These are phyloP conservation scores for Mycena kentingensis DNA, from an alignment of 768 basidiomycete genomes.

Conservation along the genomic window DNA sequence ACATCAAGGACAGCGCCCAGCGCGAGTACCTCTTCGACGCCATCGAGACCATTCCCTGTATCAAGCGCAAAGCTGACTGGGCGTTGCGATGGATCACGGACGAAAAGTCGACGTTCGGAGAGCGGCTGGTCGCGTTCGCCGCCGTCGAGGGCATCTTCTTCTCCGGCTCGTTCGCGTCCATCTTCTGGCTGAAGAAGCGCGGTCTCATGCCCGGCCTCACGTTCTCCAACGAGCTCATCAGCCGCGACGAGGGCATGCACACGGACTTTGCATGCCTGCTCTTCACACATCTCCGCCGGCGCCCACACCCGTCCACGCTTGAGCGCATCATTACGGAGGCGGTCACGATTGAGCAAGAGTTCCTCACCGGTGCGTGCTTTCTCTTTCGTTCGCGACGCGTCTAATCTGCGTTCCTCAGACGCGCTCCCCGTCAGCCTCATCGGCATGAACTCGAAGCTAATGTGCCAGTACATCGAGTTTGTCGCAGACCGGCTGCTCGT, in stretches of 20 bases:
- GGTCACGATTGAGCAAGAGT: conserved; percentile 68
- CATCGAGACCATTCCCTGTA: too few species aligned
- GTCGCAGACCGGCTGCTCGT: conserved; percentile 73
- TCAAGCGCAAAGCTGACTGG: conserved; percentile 77
- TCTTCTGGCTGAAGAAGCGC: too few species aligned
- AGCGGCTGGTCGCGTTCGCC: conserved; percentile 78
- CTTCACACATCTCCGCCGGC: conserved; percentile 66
- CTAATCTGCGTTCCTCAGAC: conserved; percentile 34
- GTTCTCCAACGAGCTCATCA: too few species aligned
- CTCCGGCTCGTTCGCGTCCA: too few species aligned
- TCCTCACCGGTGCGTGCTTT: conserved; percentile 51
- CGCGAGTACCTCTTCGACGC: too few species aligned
- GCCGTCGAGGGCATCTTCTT: too few species aligned
- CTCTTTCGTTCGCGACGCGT: neutral
- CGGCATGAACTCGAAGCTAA: too few species aligned
- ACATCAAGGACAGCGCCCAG: too few species aligned
- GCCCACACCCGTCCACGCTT: conserved; percentile 70
- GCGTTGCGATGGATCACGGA: conserved; percentile 75
- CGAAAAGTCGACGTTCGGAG: conserved; percentile 61
- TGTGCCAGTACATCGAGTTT: conserved; percentile 73
- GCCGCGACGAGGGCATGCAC: too few species aligned
- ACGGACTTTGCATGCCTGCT: conserved; percentile 80
- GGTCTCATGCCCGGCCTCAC: too few species aligned
- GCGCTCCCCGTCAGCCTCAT: conserved; percentile 64
- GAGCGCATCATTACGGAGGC: conserved; percentile 62